Percentiles rank a stretch among this genome's conserved stretches.
phyloP scores from a whole-genome alignment of 371 early-diverging fungal genomes.

The Apophysomyces variabilis region DNA sequence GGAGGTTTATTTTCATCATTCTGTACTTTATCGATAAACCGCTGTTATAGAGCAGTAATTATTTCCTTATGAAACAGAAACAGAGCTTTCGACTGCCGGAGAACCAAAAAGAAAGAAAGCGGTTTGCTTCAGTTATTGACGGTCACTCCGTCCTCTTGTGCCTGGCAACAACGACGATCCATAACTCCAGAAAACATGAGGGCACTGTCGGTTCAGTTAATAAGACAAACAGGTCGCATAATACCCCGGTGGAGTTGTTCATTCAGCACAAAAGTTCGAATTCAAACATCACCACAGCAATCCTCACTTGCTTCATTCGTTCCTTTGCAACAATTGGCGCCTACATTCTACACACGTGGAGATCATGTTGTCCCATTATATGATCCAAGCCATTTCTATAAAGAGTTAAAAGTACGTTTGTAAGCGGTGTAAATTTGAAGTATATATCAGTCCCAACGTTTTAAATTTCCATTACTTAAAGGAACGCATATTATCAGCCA shows the following conservation, averaged over 20 bases:
- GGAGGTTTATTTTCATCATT: no score
- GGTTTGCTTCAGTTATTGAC: not conserved
- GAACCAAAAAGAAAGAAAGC: no score
- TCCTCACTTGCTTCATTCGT: slow-evolving; percentile 10
- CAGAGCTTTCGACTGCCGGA: no score
- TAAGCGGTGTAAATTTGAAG: not conserved
- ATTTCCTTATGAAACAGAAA: no score
- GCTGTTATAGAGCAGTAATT: no score
- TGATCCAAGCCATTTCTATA: slow-evolving; percentile 52
- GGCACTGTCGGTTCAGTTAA: not conserved
- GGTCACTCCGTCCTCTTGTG: not conserved
- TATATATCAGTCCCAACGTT: not conserved
- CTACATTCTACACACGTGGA: slow-evolving; percentile 43
- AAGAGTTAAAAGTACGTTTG: slow-evolving; percentile 49
- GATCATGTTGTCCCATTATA: slow-evolving; percentile 40
- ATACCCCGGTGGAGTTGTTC: not conserved
- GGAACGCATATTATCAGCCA: slow-evolving; percentile 69
- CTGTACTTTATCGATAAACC: no score
- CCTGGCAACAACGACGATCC: not conserved
- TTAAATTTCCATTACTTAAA: slow-evolving; percentile 20
- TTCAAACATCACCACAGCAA: not conserved
- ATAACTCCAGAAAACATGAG: not conserved
- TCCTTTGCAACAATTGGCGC: slow-evolving; percentile 22
- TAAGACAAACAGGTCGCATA: slow-evolving; percentile 1
- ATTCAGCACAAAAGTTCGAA: not conserved